A percentile compares a stretch with the other conserved stretches of the same genome.
phyloP scores from a whole-genome alignment of 805 yeast species.

The Lipomyces orientalis region DNA sequence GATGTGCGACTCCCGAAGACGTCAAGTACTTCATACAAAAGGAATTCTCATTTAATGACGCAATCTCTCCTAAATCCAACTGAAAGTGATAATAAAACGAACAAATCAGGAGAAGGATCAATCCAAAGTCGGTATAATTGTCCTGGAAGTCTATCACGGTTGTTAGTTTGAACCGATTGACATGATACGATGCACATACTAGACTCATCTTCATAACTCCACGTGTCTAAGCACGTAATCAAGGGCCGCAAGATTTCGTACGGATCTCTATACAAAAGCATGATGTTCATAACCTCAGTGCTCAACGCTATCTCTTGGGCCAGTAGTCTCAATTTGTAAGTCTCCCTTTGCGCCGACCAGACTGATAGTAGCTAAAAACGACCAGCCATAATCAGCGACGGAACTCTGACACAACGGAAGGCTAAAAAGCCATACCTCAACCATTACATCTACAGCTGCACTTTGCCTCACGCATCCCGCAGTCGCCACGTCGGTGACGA shows the following conservation, averaged over 20 bases:
- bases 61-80: constrained; percentile 39
- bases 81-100: constrained; percentile 49
- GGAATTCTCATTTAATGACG: constrained; percentile 16
- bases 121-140: constrained; percentile 69
- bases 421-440: constrained; percentile 5
- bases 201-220: constrained; percentile 59
- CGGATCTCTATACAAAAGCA: constrained; percentile 56
- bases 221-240: constrained; percentile 58
- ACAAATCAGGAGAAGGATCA: constrained; percentile 56
- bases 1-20: constrained; percentile 34
- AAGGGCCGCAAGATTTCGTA: constrained; percentile 51
- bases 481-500: constrained; percentile 41
- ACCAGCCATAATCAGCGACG: constrained; percentile 53
- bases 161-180: neutral
- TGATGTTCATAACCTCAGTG: constrained; percentile 50
- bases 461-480: constrained; percentile 22
- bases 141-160: constrained; percentile 61
- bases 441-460: constrained; percentile 19
- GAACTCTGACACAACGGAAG: constrained; percentile 51
- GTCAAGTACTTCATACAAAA: constrained; percentile 26
- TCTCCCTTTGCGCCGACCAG: constrained; percentile 51
- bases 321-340: constrained; percentile 57
- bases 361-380: constrained; percentile 53
- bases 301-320: constrained; percentile 58
- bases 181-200: constrained; percentile 30